A percentile compares a stretch with the other conserved stretches of the same genome.
phyloP scores from a whole-genome alignment of 2,329 filamentous ascomycete species.

The Diplodia sapinea region DNA sequence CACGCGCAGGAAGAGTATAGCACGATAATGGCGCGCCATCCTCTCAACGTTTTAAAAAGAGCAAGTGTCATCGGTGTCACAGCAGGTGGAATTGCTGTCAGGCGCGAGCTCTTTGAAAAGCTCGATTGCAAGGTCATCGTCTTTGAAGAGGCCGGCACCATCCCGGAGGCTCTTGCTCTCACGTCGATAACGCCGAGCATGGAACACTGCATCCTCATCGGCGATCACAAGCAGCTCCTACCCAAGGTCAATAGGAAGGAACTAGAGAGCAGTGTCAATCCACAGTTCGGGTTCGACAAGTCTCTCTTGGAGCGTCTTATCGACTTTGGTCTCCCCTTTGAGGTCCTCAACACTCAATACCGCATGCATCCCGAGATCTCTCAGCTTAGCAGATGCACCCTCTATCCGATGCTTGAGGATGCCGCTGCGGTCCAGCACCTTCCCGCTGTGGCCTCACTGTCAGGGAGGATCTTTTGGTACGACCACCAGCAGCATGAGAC shows the following conservation, averaged over 20 bases:
- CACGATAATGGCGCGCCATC: background rate
- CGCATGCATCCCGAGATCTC: slow-evolving; percentile 71
- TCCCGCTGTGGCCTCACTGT: slow-evolving; percentile 62
- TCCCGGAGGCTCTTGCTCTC: slow-evolving; percentile 68
- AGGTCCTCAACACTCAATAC: slow-evolving; percentile 55
- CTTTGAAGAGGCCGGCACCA: slow-evolving; percentile 72
- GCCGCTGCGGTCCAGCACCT: slow-evolving; percentile 46
- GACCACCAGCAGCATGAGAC: slow-evolving; percentile 53
- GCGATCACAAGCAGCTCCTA: slow-evolving; percentile 67
- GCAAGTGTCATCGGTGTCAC: slow-evolving; percentile 65
- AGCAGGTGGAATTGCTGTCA: slow-evolving; percentile 64
- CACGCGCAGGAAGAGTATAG: background rate
- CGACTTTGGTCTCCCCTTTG: background rate
- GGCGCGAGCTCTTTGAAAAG: slow-evolving; percentile 56
- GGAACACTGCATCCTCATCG: slow-evolving; percentile 68
- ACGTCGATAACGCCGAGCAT: slow-evolving; percentile 64
- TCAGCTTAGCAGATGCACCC: slow-evolving; percentile 59
- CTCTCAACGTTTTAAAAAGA: slow-evolving; percentile 26
- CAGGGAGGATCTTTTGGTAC: slow-evolving; percentile 64
- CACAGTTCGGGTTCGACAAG: slow-evolving; percentile 61
- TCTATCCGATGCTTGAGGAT: slow-evolving; percentile 66
- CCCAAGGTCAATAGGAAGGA: slow-evolving; percentile 62
- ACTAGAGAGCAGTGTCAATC: slow-evolving; percentile 59
- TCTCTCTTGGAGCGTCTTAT: slow-evolving; percentile 67
- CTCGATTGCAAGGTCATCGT: slow-evolving; percentile 63